A percentile compares a stretch with the other conserved stretches of the same genome.
These are phyloP conservation scores for Mercurialis annua DNA, from an alignment of 345 rosid species.

Conservation along the genomic window DNA sequence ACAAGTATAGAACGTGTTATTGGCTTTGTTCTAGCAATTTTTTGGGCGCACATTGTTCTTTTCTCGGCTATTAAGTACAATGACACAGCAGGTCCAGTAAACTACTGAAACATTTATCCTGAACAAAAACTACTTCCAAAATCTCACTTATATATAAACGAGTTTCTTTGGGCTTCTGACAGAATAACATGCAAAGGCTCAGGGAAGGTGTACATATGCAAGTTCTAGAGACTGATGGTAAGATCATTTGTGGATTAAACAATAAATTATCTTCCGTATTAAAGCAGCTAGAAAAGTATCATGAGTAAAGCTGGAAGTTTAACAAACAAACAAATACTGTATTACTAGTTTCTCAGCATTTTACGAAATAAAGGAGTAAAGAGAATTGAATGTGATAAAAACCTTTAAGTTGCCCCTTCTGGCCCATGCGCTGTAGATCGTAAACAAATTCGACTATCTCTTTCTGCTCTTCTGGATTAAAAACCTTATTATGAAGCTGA, in stretches of 20 bases:
- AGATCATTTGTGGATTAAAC: constrained; percentile 82
- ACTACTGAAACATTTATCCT: constrained; percentile 21
- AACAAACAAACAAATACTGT: neutral
- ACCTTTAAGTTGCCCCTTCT: constrained; percentile 52
- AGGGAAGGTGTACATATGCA: constrained; percentile 98
- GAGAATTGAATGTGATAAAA: neutral
- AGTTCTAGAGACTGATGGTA: constrained; percentile 88
- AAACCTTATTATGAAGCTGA: constrained; percentile 51
- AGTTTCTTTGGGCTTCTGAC: constrained; percentile 27
- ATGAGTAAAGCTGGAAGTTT: constrained; percentile 33
- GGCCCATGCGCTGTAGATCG: constrained; percentile 45
- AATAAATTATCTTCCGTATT: constrained; percentile 75
- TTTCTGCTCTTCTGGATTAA: constrained; percentile 58
- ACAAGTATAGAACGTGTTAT: constrained; percentile 77
- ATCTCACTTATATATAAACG: constrained; percentile 10
- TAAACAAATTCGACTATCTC: constrained; percentile 51
- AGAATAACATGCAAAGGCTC: constrained; percentile 86
- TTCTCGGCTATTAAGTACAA: constrained; percentile 89
- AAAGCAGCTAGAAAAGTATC: constrained; percentile 87
- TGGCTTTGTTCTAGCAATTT: constrained; percentile 82
- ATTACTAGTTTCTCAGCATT: neutral
- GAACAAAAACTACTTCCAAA: constrained; percentile 14
- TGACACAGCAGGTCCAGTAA: constrained; percentile 95
- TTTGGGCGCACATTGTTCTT: constrained; percentile 96
- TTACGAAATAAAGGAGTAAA: neutral